Evolutionary conservation across 2,329 filamentous ascomycete species (phyloP).

Genomic region (Beauveria australis): DNA sequence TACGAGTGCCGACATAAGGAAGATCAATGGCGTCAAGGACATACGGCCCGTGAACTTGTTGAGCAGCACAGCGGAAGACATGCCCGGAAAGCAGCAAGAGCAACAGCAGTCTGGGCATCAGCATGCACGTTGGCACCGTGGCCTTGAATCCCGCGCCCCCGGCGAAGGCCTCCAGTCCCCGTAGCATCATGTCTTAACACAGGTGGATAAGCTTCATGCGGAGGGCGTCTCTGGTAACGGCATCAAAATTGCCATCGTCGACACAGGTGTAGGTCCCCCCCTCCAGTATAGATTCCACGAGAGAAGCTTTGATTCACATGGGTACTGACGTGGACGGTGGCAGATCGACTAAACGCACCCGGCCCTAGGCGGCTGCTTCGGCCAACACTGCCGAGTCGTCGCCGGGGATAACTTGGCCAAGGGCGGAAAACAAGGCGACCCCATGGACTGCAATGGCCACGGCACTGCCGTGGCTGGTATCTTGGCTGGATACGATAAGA

Average conservation of each 20-base stretch:
- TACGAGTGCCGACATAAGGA: neutral
- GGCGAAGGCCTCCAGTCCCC: neutral
- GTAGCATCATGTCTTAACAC: neutral
- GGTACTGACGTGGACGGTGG: too few relatives aligned
- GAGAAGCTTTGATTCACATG: neutral
- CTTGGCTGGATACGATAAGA: neutral
- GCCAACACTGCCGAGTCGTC: neutral
- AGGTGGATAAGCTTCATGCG: neutral
- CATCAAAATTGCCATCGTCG: neutral
- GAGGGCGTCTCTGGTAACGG: neutral
- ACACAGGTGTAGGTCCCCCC: neutral
- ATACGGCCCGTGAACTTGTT: neutral
- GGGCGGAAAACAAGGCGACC: neutral
- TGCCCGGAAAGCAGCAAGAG: neutral
- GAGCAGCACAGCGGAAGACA: neutral
- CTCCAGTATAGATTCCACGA: neutral
- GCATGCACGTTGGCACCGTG: neutral
- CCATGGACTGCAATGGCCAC: neutral
- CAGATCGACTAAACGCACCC: neutral
- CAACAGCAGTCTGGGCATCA: neutral
- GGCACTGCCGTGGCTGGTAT: neutral
- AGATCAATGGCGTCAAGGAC: neutral
- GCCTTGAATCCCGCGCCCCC: neutral
- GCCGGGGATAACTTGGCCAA: neutral
- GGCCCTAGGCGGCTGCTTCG: neutral